Conservation (phyloP, 257 asterid species). For the Marsdenia floribunda region DNA sequence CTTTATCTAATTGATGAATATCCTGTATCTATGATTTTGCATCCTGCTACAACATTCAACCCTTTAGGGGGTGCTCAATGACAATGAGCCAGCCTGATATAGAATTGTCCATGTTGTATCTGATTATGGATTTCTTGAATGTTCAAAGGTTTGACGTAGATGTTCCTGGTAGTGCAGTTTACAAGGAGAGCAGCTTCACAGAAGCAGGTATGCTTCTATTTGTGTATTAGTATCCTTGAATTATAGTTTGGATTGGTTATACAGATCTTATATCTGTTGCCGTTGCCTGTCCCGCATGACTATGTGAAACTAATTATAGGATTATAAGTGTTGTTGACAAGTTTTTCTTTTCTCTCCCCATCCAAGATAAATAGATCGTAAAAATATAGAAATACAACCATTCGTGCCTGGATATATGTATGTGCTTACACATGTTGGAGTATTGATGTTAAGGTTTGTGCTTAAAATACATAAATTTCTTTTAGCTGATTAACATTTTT, state of each 20-base stretch:
- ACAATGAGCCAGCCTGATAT: neutral
- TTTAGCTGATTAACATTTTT: neutral
- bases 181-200: slow-evolving; percentile 89
- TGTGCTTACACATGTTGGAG: neutral
- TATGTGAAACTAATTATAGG: neutral
- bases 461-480: neutral
- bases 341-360: neutral
- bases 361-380: neutral
- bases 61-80: neutral
- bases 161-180: slow-evolving; percentile 96
- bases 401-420: neutral
- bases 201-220: slow-evolving; percentile 48
- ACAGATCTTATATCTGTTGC: neutral
- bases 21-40: neutral
- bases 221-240: neutral
- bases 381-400: neutral
- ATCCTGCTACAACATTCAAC: neutral
- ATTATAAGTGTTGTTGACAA: neutral
- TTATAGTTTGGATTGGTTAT: neutral
- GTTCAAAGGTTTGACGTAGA: slow-evolving; percentile 69
- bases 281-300: neutral
- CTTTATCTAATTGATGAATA: neutral
- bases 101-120: neutral
- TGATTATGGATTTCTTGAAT: slow-evolving; percentile 10
- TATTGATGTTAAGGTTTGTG: neutral